Evolutionary conservation across 1,284 basidiomycete species (phyloP).

Genomic region (Ustilago curta): DNA sequence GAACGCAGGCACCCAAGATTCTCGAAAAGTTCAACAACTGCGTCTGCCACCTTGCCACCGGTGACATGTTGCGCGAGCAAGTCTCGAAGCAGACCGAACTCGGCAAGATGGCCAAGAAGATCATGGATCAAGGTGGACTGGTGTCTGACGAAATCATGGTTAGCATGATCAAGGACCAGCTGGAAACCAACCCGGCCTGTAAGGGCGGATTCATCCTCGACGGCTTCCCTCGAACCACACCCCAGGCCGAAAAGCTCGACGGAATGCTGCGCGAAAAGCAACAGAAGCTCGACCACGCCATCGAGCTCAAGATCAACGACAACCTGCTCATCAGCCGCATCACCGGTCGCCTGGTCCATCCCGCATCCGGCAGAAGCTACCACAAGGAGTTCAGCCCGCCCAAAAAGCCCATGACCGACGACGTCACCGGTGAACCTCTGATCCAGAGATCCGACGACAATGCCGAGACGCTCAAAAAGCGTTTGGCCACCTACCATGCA

Average conservation of each 20-base stretch:
- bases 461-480: constrained; percentile 87
- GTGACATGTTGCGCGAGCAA: constrained; percentile 97
- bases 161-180: constrained; percentile 94
- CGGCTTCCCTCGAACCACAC: constrained; percentile 96
- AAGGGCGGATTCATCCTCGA: constrained; percentile 97
- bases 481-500: constrained; percentile 85
- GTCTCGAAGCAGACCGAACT: constrained; percentile 87
- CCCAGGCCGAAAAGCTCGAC: constrained; percentile 97
- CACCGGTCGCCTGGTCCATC: constrained; percentile 93
- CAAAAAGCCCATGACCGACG: constrained; percentile 93
- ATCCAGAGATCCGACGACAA: constrained; percentile 72
- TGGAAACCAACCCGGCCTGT: constrained; percentile 91
- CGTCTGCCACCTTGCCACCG: constrained; percentile 96
- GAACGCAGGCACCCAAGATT: constrained; percentile 95
- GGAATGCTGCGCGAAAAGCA: constrained; percentile 84
- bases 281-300: constrained; percentile 86
- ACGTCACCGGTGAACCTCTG: constrained; percentile 94
- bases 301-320: constrained; percentile 93
- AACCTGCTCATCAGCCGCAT: constrained; percentile 95
- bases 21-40: constrained; percentile 83
- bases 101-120: constrained; percentile 92
- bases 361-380: constrained; percentile 87
- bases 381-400: constrained; percentile 96
- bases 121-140: constrained; percentile 89
- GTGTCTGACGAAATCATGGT: constrained; percentile 98